Conservation (phyloP, 371 early-diverging fungal species). For the Rhizopus stolonifer region DNA sequence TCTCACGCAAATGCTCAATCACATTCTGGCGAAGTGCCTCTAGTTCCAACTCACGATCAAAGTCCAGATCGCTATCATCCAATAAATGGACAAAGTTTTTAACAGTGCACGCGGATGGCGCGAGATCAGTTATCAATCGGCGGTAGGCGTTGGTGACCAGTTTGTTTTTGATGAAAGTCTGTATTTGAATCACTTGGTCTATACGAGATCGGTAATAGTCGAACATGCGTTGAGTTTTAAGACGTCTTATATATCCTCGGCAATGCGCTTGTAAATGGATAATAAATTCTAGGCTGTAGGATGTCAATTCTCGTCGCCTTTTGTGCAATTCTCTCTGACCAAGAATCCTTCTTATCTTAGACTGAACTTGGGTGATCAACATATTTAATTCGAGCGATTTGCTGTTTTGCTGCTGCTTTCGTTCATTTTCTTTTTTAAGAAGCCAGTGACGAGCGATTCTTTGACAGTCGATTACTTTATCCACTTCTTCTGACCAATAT, state of each 20-base stretch:
- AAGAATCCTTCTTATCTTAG: conserved; percentile 61
- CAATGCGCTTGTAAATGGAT: conserved; percentile 71
- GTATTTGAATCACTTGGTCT: conserved; percentile 80
- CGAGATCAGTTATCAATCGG: conserved; percentile 70
- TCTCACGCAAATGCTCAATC: conserved; percentile 88
- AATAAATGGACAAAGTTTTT: conserved; percentile 88
- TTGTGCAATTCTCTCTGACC: conserved; percentile 43
- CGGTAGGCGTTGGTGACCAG: conserved; percentile 78
- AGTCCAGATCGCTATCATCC: conserved; percentile 89
- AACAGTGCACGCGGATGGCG: conserved; percentile 77
- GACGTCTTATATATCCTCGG: conserved; percentile 67
- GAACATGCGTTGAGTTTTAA: conserved; percentile 51
- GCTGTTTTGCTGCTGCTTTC: not conserved
- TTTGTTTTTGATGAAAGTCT: conserved; percentile 81
- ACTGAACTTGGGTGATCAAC: conserved; percentile 58
- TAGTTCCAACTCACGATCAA: conserved; percentile 88
- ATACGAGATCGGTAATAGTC: conserved; percentile 68
- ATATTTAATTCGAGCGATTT: conserved; percentile 22
- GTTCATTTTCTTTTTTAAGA: conserved; percentile 37
- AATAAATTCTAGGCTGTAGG: conserved; percentile 22
- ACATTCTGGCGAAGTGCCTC: conserved; percentile 86
- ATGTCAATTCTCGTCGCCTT: conserved; percentile 11
- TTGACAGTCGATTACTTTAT: conserved; percentile 54
- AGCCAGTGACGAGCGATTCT: conserved; percentile 56
- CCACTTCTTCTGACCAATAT: conserved; percentile 27